Base-by-base conservation (phyloP, 495 filamentous ascomycete species). In the Corynascus novoguineensis region DNA sequence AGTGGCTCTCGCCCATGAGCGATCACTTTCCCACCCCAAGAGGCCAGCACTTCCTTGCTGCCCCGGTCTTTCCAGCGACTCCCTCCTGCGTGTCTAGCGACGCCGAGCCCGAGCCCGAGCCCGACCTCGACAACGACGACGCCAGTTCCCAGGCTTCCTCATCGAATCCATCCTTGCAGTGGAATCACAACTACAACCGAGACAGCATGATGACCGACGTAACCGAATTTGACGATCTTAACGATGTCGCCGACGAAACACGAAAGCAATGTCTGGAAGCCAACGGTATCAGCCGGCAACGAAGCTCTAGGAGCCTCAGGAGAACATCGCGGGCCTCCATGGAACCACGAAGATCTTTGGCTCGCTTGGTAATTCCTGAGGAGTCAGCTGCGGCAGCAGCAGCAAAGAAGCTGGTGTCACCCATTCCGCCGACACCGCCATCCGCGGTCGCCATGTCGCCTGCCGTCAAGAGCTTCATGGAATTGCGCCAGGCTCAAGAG, bases 191-290 rank as follows among this genome's bases (percentile, higher is more conserved):
- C 48, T 24, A 51, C 44, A 65, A 62, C 57, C 73, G 74, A 49
- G 66, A 77, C 35, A 82, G 78, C 58, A 75, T 75, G 42, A 74
- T 75, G 54, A 82, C 78, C 44, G 75, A 81, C 47, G 78, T 71
- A 40, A 83, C 78, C 60, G 84, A 87, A 31, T 92, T 91, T 66
- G 89, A 93, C 65, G 89, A 93, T 57, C 71, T 96, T 21, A 95
- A 95, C 63, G 89, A 95, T 68, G 78, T 88, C 31, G 89, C 87
- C 51, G 89, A 95, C 42, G 81, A 85, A 6, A 59, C 57, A 34
- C 65, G 66, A 40, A 69, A 71, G 60, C 57, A 60, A 32, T 66
- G 57, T 42, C 61, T 67, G 34, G 61, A 64, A 53, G 61, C 72
- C 12, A 73, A 68, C 54, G 69, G 69, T 10, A 69, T 72, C 41